Percentiles rank a stretch among this genome's conserved stretches.
phyloP scores from a whole-genome alignment of 331 rosid species.

The Malus hybrid region DNA sequence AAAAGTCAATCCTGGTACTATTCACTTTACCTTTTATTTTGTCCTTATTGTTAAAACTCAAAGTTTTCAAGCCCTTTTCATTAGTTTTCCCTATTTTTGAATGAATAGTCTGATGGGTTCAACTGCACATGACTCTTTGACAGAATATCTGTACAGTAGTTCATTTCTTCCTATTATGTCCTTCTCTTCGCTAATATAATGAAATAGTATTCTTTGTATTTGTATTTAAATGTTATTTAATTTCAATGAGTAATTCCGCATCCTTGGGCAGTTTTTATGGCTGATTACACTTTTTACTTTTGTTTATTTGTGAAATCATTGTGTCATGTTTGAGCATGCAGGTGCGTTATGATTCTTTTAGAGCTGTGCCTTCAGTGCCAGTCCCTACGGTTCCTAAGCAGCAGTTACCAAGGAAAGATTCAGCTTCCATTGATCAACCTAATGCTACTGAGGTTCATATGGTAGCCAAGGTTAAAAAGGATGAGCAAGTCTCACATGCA shows the following conservation, averaged over 20 bases:
- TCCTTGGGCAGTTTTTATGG: not conserved
- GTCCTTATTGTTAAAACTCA: too few species aligned
- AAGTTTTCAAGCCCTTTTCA: too few species aligned
- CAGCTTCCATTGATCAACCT: slow-evolving; percentile 31
- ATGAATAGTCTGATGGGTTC: not conserved
- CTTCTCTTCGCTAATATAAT: not conserved
- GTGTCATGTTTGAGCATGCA: slow-evolving; percentile 24
- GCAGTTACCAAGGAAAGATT: slow-evolving; percentile 54
- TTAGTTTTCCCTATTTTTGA: too few species aligned
- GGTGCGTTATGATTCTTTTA: slow-evolving; percentile 54
- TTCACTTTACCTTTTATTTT: too few species aligned
- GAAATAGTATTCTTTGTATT: not conserved
- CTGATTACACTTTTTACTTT: not conserved
- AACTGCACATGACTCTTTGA: not conserved
- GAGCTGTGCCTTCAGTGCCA: slow-evolving; percentile 46
- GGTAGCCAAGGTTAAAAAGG: slow-evolving; percentile 45
- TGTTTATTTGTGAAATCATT: not conserved
- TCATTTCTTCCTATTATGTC: not conserved
- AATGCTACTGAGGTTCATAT: slow-evolving; percentile 33
- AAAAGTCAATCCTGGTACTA: too few species aligned
- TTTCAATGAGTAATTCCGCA: not conserved
- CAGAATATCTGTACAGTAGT: not conserved
- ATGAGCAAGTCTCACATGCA: slow-evolving; percentile 35
- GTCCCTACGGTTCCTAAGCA: slow-evolving; percentile 62
- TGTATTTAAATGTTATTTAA: not conserved